phyloP scores from a whole-genome alignment of 768 basidiomycete species.

The Mycena rosella region DNA sequence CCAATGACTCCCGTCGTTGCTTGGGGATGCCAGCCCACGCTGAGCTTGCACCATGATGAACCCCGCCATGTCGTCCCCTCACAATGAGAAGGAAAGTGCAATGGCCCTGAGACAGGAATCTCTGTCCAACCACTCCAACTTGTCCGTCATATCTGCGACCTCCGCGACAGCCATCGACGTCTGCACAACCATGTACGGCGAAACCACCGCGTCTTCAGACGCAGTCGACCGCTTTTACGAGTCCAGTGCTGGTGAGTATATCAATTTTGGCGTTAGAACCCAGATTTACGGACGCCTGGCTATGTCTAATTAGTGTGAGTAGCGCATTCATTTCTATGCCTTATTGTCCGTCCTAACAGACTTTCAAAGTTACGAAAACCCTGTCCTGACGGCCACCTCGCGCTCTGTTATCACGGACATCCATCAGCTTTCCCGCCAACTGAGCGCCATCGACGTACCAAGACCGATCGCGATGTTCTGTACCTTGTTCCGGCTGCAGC shows the following conservation, averaged over 20 bases:
- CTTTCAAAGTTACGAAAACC: conserved; percentile 79
- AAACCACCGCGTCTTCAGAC: conserved; percentile 62
- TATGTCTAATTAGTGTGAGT: conserved; percentile 55
- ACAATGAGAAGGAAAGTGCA: neutral
- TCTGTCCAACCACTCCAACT: conserved; percentile 43
- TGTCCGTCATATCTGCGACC: conserved; percentile 57
- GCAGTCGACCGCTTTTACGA: conserved; percentile 77
- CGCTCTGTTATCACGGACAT: conserved; percentile 81
- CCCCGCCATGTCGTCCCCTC: neutral
- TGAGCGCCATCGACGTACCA: conserved; percentile 76
- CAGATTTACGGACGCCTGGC: conserved; percentile 27
- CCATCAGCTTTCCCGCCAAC: conserved; percentile 68
- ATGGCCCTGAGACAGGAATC: conserved; percentile 2
- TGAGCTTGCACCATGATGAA: conserved; percentile 7
- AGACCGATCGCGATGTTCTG: conserved; percentile 71
- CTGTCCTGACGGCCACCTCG: conserved; percentile 80
- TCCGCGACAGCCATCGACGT: conserved; percentile 74
- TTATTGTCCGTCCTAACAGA: conserved; percentile 23
- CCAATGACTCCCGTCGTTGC: conserved; percentile 7
- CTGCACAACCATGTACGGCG: conserved; percentile 78
- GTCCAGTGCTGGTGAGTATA: conserved; percentile 70
- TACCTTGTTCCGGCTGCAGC: conserved; percentile 63
- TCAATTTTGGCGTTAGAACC: conserved; percentile 8
- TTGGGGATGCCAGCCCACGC: too few relatives aligned
- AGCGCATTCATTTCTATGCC: conserved; percentile 1